These are phyloP conservation scores for Pueraria montana DNA, from an alignment of 306 rosid species.

Conservation along the genomic window DNA sequence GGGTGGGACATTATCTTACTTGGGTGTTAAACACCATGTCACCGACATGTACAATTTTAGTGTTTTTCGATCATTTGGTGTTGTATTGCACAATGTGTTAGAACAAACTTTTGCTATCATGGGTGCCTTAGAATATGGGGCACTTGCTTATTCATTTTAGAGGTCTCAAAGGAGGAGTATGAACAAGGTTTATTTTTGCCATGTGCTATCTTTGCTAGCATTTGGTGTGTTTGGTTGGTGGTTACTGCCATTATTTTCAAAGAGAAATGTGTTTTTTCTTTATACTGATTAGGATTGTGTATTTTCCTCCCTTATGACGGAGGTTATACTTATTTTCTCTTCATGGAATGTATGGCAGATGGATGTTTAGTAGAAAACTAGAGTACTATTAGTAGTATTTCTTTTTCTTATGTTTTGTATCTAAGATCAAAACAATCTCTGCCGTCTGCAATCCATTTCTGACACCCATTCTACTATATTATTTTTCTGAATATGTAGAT, in stretches of 20 bases:
- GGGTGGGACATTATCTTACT: slow-evolving; percentile 1
- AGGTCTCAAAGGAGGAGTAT: neutral
- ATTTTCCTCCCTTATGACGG: neutral
- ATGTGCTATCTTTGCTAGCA: neutral
- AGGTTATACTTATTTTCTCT: slow-evolving; percentile 4
- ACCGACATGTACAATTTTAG: neutral
- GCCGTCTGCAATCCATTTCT: neutral
- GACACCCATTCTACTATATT: neutral
- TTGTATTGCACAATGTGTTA: neutral
- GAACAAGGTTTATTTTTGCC: neutral
- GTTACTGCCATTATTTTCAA: neutral
- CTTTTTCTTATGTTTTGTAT: neutral
- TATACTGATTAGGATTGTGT: neutral
- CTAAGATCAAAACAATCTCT: neutral
- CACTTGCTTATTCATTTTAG: slow-evolving; percentile 20
- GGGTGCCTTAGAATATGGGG: neutral
- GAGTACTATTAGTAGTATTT: too few relatives aligned
- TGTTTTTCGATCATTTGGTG: neutral
- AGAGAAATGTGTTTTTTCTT: neutral
- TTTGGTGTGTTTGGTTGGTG: slow-evolving; percentile 28
- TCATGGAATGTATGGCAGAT: neutral
- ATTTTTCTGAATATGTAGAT: neutral
- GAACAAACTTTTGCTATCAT: neutral
- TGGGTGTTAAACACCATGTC: neutral
- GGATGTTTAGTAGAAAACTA: neutral